Evolutionary conservation across 1,139 yeast species (phyloP), one percentile per base, ranked within the genome.

Genomic region (Magnusiomyces sp.): DNA sequence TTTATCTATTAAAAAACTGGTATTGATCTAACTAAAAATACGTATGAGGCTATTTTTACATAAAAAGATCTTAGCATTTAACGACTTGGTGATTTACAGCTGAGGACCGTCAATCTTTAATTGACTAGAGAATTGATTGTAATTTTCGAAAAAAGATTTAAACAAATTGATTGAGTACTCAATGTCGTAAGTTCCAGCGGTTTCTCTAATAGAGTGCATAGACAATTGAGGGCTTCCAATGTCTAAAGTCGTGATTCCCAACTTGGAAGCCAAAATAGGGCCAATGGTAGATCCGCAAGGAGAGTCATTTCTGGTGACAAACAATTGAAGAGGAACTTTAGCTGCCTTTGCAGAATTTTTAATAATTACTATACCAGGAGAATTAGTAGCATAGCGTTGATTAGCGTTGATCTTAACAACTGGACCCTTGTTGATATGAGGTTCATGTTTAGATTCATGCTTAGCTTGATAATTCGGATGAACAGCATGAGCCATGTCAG

Each of bases 201-300:
- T 90, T 67, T 92, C 98, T 66, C 98, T 78, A 53, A 88, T 83
- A 1, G 95, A 85, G 64, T 92, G 98, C 98, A 92, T 92, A 50
- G 95, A 83, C 59, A 92, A 72, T 64, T 90, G 95, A 1, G 97
- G 95, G 63, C 88, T 89, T 50, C 98, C 98, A 53, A 92, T 71
- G 67, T 92, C 98, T 54, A 92, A 70, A 2, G 97, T 88, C 63
- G 95, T 77, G 45, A 92, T 76, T 48, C 98, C 98, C 46, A 92
- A 75, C 60, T 85, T 85, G 2, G 95, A 83, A 33, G 96, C 83
- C 54, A 92, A 71, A 65, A 89, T 84, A 23, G 98, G 97, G 1
- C 98, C 98, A 61, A 92, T 92, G 1, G 98, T 92, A 2, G 95
- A 84, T 1, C 98, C 98, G 69, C 97, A 92, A 2, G 97, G 87